Conservation (phyloP, 352 stramenopile species). For the Elongisporangium senticosum region DNA sequence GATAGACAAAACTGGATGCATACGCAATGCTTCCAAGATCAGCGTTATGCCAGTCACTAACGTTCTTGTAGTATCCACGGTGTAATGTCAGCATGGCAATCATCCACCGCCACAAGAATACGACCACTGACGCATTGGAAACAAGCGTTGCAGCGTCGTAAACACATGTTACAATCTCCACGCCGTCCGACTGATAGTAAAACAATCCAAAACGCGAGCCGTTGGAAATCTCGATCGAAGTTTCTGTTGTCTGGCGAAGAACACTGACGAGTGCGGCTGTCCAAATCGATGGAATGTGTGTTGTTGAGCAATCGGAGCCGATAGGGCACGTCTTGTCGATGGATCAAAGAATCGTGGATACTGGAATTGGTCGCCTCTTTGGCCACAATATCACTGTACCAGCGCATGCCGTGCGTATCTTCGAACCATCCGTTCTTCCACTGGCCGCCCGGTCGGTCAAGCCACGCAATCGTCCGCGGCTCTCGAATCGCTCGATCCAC, state of each 20-base stretch:
- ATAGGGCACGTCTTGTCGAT: too few relatives aligned
- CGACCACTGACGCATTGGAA: neutral
- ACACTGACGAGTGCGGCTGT: too few relatives aligned
- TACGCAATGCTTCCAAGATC: constrained; percentile 12
- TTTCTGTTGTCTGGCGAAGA: constrained; percentile 6
- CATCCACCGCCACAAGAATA: constrained; percentile 2
- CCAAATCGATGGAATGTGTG: too few relatives aligned
- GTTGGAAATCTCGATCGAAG: constrained; percentile 14
- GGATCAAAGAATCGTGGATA: too few relatives aligned
- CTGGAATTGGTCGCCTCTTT: too few relatives aligned
- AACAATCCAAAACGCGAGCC: constrained; percentile 21
- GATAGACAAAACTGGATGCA: neutral
- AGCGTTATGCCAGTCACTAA: constrained; percentile 1
- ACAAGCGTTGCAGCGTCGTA: constrained; percentile 2
- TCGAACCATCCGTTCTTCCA: constrained; percentile 25
- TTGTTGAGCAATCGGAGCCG: too few relatives aligned
- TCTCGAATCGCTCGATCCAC: constrained; percentile 10
- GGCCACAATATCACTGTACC: too few relatives aligned
- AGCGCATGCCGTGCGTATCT: too few relatives aligned
- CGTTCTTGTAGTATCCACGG: neutral
- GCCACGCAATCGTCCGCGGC: constrained; percentile 13
- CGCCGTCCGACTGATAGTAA: constrained; percentile 9
- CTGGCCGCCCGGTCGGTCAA: constrained; percentile 10
- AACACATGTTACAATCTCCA: constrained; percentile 8
- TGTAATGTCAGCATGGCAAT: constrained; percentile 4